Conservation (phyloP, 305 asterid species). For the Rubia tinctorum region DNA sequence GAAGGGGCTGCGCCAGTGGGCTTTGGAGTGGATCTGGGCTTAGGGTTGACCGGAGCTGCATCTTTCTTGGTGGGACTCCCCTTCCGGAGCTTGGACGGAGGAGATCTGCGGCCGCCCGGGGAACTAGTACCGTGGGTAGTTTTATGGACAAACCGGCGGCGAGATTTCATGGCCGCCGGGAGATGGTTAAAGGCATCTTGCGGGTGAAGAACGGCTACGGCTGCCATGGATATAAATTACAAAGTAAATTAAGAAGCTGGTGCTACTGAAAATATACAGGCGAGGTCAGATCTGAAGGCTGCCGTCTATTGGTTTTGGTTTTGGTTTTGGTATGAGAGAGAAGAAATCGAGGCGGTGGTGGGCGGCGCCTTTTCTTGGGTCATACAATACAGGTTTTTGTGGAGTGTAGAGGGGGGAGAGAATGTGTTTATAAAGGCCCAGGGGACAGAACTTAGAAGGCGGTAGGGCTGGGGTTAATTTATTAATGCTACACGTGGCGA, state of each 20-base stretch:
- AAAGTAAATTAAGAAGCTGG: neutral
- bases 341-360: neutral
- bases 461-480: too few relatives aligned
- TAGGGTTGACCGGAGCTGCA: neutral
- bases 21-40: conserved; percentile 7
- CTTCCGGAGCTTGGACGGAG: conserved; percentile 9
- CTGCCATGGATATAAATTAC: conserved; percentile 20
- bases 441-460: too few relatives aligned
- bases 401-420: neutral
- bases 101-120: neutral
- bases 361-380: neutral
- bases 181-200: conserved; percentile 12
- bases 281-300: neutral
- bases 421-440: neutral
- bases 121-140: neutral
- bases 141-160: neutral
- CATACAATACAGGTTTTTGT: neutral
- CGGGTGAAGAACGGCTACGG: conserved; percentile 25
- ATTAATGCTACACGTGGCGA: too few relatives aligned
- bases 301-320: too few relatives aligned
- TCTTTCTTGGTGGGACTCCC: conserved; percentile 8
- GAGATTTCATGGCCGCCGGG: neutral
- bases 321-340: neutral
- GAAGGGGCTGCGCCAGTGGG: neutral
- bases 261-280: neutral